phyloP scores from a whole-genome alignment of 352 stramenopile genomes.

The Plasmopara muralis region DNA sequence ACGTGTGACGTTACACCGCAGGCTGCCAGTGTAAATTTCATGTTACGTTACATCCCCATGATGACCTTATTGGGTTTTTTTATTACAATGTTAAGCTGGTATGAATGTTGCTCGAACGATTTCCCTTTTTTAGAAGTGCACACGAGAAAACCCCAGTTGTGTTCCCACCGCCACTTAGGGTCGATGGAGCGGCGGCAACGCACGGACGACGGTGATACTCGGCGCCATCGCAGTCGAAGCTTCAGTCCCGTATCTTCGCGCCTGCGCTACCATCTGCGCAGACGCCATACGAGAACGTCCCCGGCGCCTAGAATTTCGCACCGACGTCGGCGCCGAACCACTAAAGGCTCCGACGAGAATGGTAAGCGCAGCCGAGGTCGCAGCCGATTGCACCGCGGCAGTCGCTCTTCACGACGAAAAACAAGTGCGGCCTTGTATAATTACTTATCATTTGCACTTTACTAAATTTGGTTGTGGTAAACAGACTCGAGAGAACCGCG shows the following conservation, averaged over 20 bases:
- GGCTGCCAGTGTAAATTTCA: not conserved
- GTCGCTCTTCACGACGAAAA: constrained; percentile 24
- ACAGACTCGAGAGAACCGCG: constrained; percentile 22
- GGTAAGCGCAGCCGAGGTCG: constrained; percentile 15
- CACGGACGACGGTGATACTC: constrained; percentile 7
- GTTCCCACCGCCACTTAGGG: constrained; percentile 4
- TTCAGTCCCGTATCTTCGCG: constrained; percentile 35
- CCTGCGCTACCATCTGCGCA: constrained; percentile 24
- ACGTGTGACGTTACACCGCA: not conserved
- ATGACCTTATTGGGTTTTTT: not conserved
- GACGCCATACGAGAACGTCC: constrained; percentile 12
- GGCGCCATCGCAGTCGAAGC: constrained; percentile 23
- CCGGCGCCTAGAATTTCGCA: constrained; percentile 12
- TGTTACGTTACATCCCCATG: not conserved
- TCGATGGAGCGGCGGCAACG: constrained; percentile 29
- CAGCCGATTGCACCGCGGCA: constrained; percentile 17
- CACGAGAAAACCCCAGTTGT: constrained; percentile 6
- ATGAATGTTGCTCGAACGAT: constrained; percentile 7
- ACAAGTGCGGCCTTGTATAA: constrained; percentile 8
- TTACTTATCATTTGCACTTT: not conserved
- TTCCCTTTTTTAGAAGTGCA: constrained; percentile 13
- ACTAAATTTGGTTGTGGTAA: constrained; percentile 4
- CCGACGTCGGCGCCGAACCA: constrained; percentile 13
- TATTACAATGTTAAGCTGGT: not conserved
- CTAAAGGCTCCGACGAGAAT: constrained; percentile 12